Percentiles rank a stretch among this genome's conserved stretches.
Conservation (phyloP, 2,329 filamentous ascomycete genomes). For the Bipolaris sorokiniana region DNA sequence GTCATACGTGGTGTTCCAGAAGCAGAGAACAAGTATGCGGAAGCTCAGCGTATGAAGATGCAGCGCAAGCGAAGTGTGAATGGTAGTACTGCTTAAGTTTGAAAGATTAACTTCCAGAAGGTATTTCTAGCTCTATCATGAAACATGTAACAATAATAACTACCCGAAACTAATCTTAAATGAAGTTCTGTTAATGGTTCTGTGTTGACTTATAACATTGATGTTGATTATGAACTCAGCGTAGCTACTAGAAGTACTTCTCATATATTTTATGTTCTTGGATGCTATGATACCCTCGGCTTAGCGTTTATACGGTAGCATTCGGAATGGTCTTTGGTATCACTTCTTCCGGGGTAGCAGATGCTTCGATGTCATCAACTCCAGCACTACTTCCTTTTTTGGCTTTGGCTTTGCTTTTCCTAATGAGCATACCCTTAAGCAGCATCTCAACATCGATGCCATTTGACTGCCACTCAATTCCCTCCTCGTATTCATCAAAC, state of each 20-base stretch:
- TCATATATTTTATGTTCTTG: neutral
- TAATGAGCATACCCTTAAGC: constrained; percentile 11
- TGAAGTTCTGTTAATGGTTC: no score
- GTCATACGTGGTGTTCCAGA: constrained; percentile 32
- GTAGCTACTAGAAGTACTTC: no score
- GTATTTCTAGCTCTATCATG: no score
- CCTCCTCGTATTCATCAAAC: constrained; percentile 59
- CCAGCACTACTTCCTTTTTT: neutral
- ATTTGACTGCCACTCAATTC: constrained; percentile 28
- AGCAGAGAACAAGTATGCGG: constrained; percentile 19
- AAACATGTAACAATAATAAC: no score
- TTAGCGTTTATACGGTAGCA: constrained; percentile 20
- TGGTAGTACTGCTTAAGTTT: neutral
- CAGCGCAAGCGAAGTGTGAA: constrained; percentile 17
- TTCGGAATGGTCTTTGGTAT: constrained; percentile 20
- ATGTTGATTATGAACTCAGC: no score
- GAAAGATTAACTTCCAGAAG: no score
- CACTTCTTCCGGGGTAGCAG: constrained; percentile 1
- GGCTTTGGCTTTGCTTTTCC: neutral
- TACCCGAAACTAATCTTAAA: no score
- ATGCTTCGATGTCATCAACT: neutral
- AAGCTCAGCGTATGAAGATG: constrained; percentile 10
- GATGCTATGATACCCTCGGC: neutral
- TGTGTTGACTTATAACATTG: no score
- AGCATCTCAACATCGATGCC: constrained; percentile 29